Conservation (phyloP, 768 basidiomycete species). For the Imleria badia region DNA sequence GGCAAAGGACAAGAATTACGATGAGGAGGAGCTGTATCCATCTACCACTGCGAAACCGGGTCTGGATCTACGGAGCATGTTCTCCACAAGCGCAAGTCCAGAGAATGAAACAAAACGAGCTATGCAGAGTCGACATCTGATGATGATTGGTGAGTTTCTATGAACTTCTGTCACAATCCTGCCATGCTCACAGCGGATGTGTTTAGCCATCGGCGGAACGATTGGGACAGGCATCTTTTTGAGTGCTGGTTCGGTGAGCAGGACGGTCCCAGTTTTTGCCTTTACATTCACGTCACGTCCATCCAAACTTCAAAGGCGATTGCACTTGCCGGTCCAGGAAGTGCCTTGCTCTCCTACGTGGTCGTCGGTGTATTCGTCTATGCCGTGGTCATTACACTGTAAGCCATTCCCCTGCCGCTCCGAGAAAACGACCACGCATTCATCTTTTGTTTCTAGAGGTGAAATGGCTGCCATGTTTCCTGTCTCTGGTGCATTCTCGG, state of each 20-base stretch:
- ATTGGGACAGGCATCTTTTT: constrained; percentile 64
- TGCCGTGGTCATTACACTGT: constrained; percentile 60
- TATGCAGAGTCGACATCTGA: constrained; percentile 41
- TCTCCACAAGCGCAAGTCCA: constrained; percentile 8
- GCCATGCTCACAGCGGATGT: background rate
- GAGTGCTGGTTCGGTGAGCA: constrained; percentile 52
- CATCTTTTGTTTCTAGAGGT: constrained; percentile 37
- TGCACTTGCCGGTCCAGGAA: constrained; percentile 57
- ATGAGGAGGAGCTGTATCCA: constrained; percentile 3
- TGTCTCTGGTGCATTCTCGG: constrained; percentile 60
- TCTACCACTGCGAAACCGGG: background rate
- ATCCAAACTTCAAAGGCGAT: constrained; percentile 47
- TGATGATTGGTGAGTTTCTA: constrained; percentile 39
- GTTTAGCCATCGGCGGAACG: constrained; percentile 52
- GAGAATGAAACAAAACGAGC: constrained; percentile 37
- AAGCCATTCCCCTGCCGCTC: constrained; percentile 8
- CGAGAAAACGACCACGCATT: background rate
- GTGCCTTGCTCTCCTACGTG: constrained; percentile 59
- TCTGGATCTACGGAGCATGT: background rate
- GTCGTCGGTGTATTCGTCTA: constrained; percentile 61
- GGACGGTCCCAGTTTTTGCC: background rate
- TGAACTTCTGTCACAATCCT: background rate
- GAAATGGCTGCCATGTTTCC: constrained; percentile 69
- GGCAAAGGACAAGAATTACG: background rate
- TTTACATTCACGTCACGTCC: background rate